phyloP scores from a whole-genome alignment of 1,284 basidiomycete species.

The Abortiporus biennis region DNA sequence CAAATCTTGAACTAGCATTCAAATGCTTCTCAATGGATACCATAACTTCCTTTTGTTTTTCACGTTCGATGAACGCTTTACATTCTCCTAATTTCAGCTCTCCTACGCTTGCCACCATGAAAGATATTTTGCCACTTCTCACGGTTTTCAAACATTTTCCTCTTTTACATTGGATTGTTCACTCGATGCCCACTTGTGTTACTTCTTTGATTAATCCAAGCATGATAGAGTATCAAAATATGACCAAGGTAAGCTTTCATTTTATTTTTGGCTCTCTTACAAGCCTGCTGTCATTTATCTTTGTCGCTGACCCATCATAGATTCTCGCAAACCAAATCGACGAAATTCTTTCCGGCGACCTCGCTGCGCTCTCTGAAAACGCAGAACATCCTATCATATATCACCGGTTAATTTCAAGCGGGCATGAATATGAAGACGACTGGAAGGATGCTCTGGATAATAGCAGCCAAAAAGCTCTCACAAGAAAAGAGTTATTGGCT shows the following conservation, averaged over 20 bases:
- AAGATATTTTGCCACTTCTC: slow-evolving; percentile 15
- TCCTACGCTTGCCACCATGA: slow-evolving; percentile 18
- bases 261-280: too few relatives aligned
- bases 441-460: slow-evolving; percentile 8
- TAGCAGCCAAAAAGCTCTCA: slow-evolving; percentile 1
- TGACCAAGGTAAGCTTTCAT: too few relatives aligned
- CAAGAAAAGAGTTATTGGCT: slow-evolving; percentile 13
- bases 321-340: slow-evolving; percentile 22
- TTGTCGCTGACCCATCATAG: too few relatives aligned
- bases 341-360: slow-evolving; percentile 23
- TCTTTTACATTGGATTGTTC: slow-evolving; percentile 7
- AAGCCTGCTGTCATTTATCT: too few relatives aligned
- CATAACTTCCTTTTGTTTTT: slow-evolving; percentile 26
- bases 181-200: neutral
- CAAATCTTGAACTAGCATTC: slow-evolving; percentile 15
- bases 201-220: too few relatives aligned
- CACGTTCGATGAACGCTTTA: slow-evolving; percentile 14
- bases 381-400: slow-evolving; percentile 24
- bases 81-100: slow-evolving; percentile 21
- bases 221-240: too few relatives aligned
- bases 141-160: slow-evolving; percentile 24
- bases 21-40: slow-evolving; percentile 20
- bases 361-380: slow-evolving; percentile 13
- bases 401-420: slow-evolving; percentile 20
- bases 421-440: too few relatives aligned